Evolutionary conservation across 768 basidiomycete species (phyloP), one percentile per base, ranked within the genome.

Genomic region (Pleurotus eryngii): DNA sequence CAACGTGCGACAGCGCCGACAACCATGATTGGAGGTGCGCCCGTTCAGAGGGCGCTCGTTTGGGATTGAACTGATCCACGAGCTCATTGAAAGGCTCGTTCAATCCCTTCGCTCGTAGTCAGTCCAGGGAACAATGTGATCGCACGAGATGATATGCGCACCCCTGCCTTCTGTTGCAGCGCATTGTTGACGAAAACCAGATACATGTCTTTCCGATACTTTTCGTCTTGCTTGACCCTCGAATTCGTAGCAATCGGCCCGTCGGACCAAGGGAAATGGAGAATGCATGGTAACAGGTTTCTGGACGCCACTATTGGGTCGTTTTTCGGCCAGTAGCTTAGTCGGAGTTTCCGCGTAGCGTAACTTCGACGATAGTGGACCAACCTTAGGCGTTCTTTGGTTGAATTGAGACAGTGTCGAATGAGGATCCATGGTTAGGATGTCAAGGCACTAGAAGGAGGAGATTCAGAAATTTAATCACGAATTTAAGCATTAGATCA

Each of bases 1-100:
- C 92, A 59, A 94, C 91, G 65, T 98, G 92, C 0, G 92, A 90
- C 24, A 99, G 80, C 0, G 94, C 92, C 27, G 86, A 78, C 27
- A 99, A 80, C 90, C 91, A 95, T 4, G 86, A 74, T 9, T 89
- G 84, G 46, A 95, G 72, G 61, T 92, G 84, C 7, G 68, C 65
- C 17, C 60, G 61, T 42, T 72, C 68, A 6, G 50, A 58, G 12
- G 64, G 54, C 1, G 68, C 68, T 14, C 71, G 72, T 59, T 80
- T 82, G 9, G 75, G 72, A 62, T 83, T 84, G 70, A 99, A 98
- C 62, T 95, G 92, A 55, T 86, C 80, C 5, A 98, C 86, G 30
- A 99, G 86, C 61, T 95, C 90, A 61, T 97, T 87, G 69, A 93
- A 98, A 15, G 87, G 79, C 48, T 87, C 85, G 57, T 78, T 77